These are phyloP conservation scores for Aspergillus biplanus DNA, from an alignment of 495 filamentous ascomycete species.

Conservation along the genomic window DNA sequence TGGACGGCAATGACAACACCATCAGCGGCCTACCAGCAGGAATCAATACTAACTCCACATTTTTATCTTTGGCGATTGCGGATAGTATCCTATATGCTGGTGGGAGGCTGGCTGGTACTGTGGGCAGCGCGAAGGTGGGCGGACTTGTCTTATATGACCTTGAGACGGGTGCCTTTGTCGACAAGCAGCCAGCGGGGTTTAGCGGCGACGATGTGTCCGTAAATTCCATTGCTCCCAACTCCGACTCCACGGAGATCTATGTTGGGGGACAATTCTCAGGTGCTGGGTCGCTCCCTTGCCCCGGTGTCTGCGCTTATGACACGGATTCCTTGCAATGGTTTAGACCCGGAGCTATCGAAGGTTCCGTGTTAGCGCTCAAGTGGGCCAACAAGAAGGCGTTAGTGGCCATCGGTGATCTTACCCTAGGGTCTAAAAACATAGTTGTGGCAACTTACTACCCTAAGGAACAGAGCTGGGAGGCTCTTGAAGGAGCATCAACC, in stretches of 20 bases:
- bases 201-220: slow-evolving; percentile 69
- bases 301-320: slow-evolving; percentile 78
- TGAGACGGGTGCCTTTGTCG: slow-evolving; percentile 55
- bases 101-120: slow-evolving; percentile 72
- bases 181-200: slow-evolving; percentile 71
- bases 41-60: slow-evolving; percentile 70
- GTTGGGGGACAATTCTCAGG: slow-evolving; percentile 80
- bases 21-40: slow-evolving; percentile 72
- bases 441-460: slow-evolving; percentile 77
- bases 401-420: slow-evolving; percentile 77
- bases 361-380: slow-evolving; percentile 67
- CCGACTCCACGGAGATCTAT: slow-evolving; percentile 73
- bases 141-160: slow-evolving; percentile 86
- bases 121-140: slow-evolving; percentile 62
- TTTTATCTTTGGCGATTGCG: slow-evolving; percentile 70
- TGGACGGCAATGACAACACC: slow-evolving; percentile 64
- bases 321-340: slow-evolving; percentile 72
- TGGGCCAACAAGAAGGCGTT: slow-evolving; percentile 75
- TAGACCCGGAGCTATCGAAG: slow-evolving; percentile 71
- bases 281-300: slow-evolving; percentile 83
- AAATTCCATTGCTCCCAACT: slow-evolving; percentile 70
- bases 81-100: slow-evolving; percentile 78
- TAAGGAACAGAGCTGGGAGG: slow-evolving; percentile 63
- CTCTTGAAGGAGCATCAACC: slow-evolving; percentile 62
- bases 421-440: slow-evolving; percentile 62